These are phyloP conservation scores for Pueraria montana DNA, from an alignment of 306 rosid genomes.

Conservation along the genomic window DNA sequence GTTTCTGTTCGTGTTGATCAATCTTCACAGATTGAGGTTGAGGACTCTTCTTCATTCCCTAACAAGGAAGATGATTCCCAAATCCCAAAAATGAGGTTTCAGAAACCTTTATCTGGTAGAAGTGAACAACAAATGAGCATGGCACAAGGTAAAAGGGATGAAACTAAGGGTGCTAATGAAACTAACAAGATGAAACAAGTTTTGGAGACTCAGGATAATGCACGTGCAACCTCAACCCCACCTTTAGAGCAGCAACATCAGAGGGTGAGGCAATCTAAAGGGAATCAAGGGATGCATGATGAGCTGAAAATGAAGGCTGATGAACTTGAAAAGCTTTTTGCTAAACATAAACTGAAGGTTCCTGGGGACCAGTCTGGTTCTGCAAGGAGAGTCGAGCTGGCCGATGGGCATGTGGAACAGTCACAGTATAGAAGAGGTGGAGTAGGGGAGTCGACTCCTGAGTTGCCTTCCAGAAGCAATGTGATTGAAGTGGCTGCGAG, in stretches of 20 bases:
- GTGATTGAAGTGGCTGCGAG: slow-evolving; percentile 57
- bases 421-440: slow-evolving; percentile 60
- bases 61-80: slow-evolving; percentile 56
- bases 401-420: slow-evolving; percentile 64
- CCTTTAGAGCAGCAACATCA: slow-evolving; percentile 68
- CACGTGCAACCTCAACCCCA: slow-evolving; percentile 40
- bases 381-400: slow-evolving; percentile 70
- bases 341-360: slow-evolving; percentile 94
- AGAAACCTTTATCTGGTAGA: slow-evolving; percentile 24
- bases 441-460: slow-evolving; percentile 65
- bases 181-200: slow-evolving; percentile 61
- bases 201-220: slow-evolving; percentile 59
- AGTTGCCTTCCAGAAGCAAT: slow-evolving; percentile 52
- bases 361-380: slow-evolving; percentile 87
- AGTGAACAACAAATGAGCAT: slow-evolving; percentile 38
- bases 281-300: slow-evolving; percentile 91
- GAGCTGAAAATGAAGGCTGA: slow-evolving; percentile 95
- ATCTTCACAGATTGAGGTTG: slow-evolving; percentile 38
- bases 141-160: slow-evolving; percentile 65
- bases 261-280: slow-evolving; percentile 86
- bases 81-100: slow-evolving; percentile 64
- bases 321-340: slow-evolving; percentile 97
- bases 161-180: slow-evolving; percentile 52
- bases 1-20: slow-evolving; percentile 60
- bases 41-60: slow-evolving; percentile 48